Evolutionary conservation across 2,329 filamentous ascomycete genomes (phyloP), one percentile per base, ranked within the genome.

Genomic region (Cryphonectria naterciae): DNA sequence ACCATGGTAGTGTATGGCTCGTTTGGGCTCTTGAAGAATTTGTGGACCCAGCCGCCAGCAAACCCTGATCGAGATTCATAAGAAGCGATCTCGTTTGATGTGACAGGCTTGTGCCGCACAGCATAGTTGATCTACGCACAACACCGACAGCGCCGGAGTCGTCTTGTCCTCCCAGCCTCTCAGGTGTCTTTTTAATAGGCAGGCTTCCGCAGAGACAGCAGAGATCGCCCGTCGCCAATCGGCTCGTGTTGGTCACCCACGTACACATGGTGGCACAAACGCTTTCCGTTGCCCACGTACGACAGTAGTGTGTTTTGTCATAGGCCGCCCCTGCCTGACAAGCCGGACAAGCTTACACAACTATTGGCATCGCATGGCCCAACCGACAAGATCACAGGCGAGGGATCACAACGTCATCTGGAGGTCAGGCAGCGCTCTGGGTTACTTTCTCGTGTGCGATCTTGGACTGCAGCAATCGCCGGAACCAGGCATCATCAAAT

Each of bases 261-360:
- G 25, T 58, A 58, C 56, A 37, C 58, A 61, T 58, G 25, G 58
- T 41, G 64, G 41, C 64, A 63, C 61, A 25, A 43, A 28, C 22
- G 17, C 25, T 46, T 35, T 70, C 25, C 41, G 8, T 68, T 63
- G 35, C 67, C 39, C 67, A 64, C 22, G 64, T 67, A 67, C 68
- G 64, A 70, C 64, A 60, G 64, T 11, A 49, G 25, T 56, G 46
- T 68, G 60, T 67, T 5, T 43, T 68, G 64, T 70, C 56, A 52
- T 68, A 68, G 65, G 63, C 35, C 67, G 54, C 68, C 70, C 68
- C 70, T 68, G 68, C 71, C 69, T 70, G 65, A 66, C 68, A 70
- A 70, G 65, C 62, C 43, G 68, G 25, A 65, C 64, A 70, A 68
- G 68, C 60, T 60, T 62, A 63, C 68, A 70, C 68, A 41, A 61